These are phyloP conservation scores for Rosellinia necatrix DNA, from an alignment of 2,329 filamentous ascomycete species.

Conservation along the genomic window DNA sequence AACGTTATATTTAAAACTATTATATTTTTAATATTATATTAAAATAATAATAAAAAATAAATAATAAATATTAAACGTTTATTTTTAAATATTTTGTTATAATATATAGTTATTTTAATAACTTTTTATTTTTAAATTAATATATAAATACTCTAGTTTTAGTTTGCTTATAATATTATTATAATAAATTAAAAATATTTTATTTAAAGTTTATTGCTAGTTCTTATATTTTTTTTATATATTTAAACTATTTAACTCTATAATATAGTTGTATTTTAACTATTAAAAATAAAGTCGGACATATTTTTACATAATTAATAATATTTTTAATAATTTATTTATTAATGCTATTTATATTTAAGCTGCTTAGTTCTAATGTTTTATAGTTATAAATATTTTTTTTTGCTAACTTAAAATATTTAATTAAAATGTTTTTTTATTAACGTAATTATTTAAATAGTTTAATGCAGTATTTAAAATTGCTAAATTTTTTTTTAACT, in stretches of 20 bases:
- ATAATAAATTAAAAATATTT: background rate
- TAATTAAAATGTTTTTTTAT: background rate
- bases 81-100: too few relatives aligned
- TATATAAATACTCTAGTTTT: background rate
- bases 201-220: background rate
- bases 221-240: background rate
- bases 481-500: background rate
- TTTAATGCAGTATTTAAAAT: background rate
- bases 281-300: background rate
- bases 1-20: too few relatives aligned
- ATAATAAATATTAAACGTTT: too few relatives aligned
- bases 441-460: background rate
- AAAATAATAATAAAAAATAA: too few relatives aligned
- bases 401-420: background rate
- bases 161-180: background rate
- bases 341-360: background rate
- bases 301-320: background rate
- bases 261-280: background rate
- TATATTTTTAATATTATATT: too few relatives aligned
- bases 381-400: background rate
- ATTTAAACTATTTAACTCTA: background rate
- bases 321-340: background rate
- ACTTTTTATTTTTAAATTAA: too few relatives aligned
- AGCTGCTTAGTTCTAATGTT: background rate
- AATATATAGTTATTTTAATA: too few relatives aligned